Base-by-base conservation (phyloP, 2,329 filamentous ascomycete species). In the Penicillium psychrosexuale region DNA sequence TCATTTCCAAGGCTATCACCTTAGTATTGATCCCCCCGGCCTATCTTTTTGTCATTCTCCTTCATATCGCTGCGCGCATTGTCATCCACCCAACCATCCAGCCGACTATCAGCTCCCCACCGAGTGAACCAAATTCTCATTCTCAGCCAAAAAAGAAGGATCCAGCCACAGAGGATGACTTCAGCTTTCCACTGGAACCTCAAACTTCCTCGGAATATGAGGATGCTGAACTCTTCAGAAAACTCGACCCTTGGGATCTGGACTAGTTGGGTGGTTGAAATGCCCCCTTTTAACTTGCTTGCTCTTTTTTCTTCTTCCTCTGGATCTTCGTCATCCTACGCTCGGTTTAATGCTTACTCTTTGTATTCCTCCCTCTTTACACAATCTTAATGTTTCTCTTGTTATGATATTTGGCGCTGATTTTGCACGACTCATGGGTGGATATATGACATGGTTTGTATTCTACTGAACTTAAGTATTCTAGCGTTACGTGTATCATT, bases 21-120 rank as follows among this genome's bases (percentile, higher is more conserved):
- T 81, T 94, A 30, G 80, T 96, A 4, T 76, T 96, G 13, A 85
- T 89, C 0, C 91, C 91, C n/a, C 91, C 92, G 0, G 83, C 87
- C 33, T 85, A 92, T 64, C 81, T 96, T 2, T 82, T 96, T 34
- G 80, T 84, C 27, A 78, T 96, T 38, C 91, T 96, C 80, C 81
- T 96, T 5, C 85, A 85, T 53, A 90, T 96, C 53, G 90, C 91
- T 0, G 86, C 89, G 0, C 85, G 84, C 58, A 90, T 96, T 58
- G 82, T 86, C 5, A 62, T 71, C 38, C 69, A 64, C 12, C 67
- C 69, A 11, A 59, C 61, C n/a, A 66, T 62, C 9, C 28, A 53
- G 3, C 66, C 69, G 8, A 61, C 59, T n/a, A 27, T 62, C 31
- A 65, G 60, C 31, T 61, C 68, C 9, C 56, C 63, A 1, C 37